Evolutionary conservation across 129 eudicot species (phyloP), one percentile per base, ranked within the genome.

Genomic region (Escallonia herrerae): DNA sequence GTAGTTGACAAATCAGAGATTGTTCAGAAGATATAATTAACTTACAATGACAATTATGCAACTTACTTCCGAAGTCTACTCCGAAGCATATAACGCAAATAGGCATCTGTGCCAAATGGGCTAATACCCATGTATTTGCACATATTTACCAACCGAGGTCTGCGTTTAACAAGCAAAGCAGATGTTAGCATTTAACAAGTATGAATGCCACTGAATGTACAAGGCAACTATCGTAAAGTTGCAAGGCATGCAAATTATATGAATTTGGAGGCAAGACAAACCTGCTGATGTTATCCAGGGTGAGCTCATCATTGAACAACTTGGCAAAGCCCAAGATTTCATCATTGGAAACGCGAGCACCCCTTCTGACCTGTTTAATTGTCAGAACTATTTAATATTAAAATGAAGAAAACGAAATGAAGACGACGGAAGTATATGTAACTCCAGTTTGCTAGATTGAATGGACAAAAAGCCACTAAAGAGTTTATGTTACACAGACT

Each of bases 241-340:
- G 40, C 33, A 41, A 37, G 9, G 46, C 48, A 4, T 43, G 53
- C 53, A 63, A 63, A 44, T 63, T n/a, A n/a, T n/a, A n/a, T n/a
- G n/a, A n/a, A n/a, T n/a, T n/a, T n/a, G n/a, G n/a, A n/a, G n/a
- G n/a, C 15, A 10, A 47, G 40, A 47, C 43, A 56, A 71, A 84
- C 90, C 90, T 80, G 82, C 86, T 84, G 47, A 84, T 80, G 69
- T 84, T 84, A 69, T 84, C 90, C 61, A 84, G 77, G 1, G 90
- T 80, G 41, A 84, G 81, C 57, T 84, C 90, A 68, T 84, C 81
- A 72, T 84, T 84, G 61, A 84, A 84, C 72, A 84, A 47, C 77
- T 84, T 84, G 42, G 90, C 90, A 68, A 84, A 84, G 37, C 79
- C 86, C 43, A 84, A 39, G 49, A 84, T 84, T 57, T 80, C 86